Conservation (phyloP, 2,329 filamentous ascomycete genomes). For the Colletotrichum salicis region DNA sequence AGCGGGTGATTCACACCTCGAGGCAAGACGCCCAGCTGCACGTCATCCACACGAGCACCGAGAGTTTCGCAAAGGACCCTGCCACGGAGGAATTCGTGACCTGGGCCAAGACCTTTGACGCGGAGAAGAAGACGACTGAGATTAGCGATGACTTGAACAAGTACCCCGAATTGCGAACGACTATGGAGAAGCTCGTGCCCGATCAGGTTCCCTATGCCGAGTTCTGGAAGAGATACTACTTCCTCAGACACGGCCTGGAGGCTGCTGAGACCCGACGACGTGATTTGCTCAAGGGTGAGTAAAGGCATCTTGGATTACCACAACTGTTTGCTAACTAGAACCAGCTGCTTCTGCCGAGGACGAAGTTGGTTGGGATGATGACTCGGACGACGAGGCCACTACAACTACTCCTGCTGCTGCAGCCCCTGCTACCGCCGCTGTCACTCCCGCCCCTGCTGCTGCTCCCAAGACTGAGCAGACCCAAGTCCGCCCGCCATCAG, state of each 20-base stretch:
- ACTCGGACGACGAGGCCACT: constrained; percentile 64
- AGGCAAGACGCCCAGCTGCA: constrained; percentile 96
- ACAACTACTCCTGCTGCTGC: constrained; percentile 49
- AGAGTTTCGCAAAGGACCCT: constrained; percentile 87
- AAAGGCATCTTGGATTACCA: not conserved
- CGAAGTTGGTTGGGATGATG: constrained; percentile 78
- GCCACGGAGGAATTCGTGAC: constrained; percentile 76
- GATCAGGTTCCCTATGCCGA: constrained; percentile 87
- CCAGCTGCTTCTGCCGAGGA: constrained; percentile 76
- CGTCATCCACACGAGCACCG: constrained; percentile 86
- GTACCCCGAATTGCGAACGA: constrained; percentile 83
- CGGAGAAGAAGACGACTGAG: constrained; percentile 84
- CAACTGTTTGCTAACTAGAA: constrained; percentile 29
- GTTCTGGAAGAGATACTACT: constrained; percentile 98
- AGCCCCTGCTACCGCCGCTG: constrained; percentile 46
- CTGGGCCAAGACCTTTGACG: constrained; percentile 81
- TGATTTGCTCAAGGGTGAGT: constrained; percentile 89
- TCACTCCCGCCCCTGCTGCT: constrained; percentile 37
- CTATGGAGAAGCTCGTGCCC: constrained; percentile 97
- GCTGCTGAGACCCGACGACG: constrained; percentile 88
- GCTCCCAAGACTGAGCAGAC: constrained; percentile 42
- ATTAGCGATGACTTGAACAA: constrained; percentile 86
- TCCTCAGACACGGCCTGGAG: constrained; percentile 90
- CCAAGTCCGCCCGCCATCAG: constrained; percentile 57
- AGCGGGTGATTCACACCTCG: constrained; percentile 93